Conservation (phyloP, 345 rosid genomes). For the Erysimum cheiranthoides region DNA sequence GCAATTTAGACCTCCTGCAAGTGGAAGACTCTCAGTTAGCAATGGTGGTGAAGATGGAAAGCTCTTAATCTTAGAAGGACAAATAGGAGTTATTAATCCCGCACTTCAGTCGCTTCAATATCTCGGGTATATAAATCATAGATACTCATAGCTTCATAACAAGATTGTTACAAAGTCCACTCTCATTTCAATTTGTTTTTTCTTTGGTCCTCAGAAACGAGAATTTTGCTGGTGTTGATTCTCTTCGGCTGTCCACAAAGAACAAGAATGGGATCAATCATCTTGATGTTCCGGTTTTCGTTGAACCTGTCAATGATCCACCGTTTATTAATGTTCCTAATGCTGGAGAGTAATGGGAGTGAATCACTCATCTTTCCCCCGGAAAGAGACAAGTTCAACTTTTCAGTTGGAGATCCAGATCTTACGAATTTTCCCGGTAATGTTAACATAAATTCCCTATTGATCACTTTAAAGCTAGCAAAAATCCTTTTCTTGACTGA, state of each 20-base stretch:
- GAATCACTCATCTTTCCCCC: conserved; percentile 60
- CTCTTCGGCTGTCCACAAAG: conserved; percentile 63
- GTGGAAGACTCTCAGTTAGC: conserved; percentile 55
- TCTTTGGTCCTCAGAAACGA: conserved; percentile 54
- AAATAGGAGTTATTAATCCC: conserved; percentile 64
- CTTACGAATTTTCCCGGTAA: conserved; percentile 74
- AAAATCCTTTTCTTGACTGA: not conserved
- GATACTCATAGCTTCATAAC: not conserved
- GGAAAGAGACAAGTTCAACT: conserved; percentile 62
- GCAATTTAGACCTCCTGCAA: conserved; percentile 69
- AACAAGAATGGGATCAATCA: conserved; percentile 76
- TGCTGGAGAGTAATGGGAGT: conserved; percentile 50
- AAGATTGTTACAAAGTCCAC: not conserved
- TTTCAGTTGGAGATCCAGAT: conserved; percentile 88
- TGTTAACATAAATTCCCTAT: not conserved
- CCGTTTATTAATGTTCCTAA: conserved; percentile 69
- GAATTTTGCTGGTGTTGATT: conserved; percentile 82
- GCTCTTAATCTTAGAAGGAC: conserved; percentile 67
- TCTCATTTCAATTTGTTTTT: not conserved
- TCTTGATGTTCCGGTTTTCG: conserved; percentile 60
- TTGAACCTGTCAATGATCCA: conserved; percentile 82
- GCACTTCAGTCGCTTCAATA: conserved; percentile 78
- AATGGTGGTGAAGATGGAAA: conserved; percentile 50
- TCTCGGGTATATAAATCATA: conserved; percentile 70
- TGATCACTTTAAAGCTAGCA: conserved; percentile 14